Evolutionary conservation across 2,329 filamentous ascomycete genomes (phyloP), one percentile per base, ranked within the genome.

Genomic region (Ophiocordyceps camponoti-rufipedis): DNA sequence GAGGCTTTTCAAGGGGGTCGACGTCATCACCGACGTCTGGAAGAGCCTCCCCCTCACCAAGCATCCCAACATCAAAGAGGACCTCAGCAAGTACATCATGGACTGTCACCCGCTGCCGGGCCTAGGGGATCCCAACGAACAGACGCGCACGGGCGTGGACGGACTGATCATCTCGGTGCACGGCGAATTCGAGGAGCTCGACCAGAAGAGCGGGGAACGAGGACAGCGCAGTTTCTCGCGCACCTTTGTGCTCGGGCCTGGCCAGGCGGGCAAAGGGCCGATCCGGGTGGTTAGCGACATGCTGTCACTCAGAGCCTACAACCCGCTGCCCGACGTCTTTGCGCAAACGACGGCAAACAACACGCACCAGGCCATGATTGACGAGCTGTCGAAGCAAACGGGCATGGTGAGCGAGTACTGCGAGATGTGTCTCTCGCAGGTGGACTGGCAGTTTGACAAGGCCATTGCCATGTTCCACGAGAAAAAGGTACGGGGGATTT

Each of bases 221-320:
- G 70, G 76, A 35, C 75, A 79, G 53, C 79, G 86, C 48, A 86
- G 82, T 58, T 94, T 94, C 61, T 85, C 87, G 45, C 78, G 87
- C 44, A 82, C 77, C 0, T 86, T 93, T 57, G 67, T 88, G 39
- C 70, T 94, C 16, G 85, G 85, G 0, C 85, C 86, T 1, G 85
- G 83, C 31, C 71, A 71, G 32, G 75, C 77, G 0, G 71, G 77
- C 5, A 67, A 70, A 42, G 75, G 76, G 16, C 72, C 66, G 1
- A 75, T 93, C 46, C 75, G 85, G 43, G 82, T 94, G 35, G 70
- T 88, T 51, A 88, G 76, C 58, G 87, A 94, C 60, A 76, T 87
- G 64, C 68, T 93, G 38, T 78, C 77, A 13, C 64, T 94, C 44
- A 75, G 83, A 51, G 75, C 79, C 6, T 87, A 78, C 58, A 69